phyloP scores from a whole-genome alignment of 148 eudicot species.

The Polygonum maritimum region DNA sequence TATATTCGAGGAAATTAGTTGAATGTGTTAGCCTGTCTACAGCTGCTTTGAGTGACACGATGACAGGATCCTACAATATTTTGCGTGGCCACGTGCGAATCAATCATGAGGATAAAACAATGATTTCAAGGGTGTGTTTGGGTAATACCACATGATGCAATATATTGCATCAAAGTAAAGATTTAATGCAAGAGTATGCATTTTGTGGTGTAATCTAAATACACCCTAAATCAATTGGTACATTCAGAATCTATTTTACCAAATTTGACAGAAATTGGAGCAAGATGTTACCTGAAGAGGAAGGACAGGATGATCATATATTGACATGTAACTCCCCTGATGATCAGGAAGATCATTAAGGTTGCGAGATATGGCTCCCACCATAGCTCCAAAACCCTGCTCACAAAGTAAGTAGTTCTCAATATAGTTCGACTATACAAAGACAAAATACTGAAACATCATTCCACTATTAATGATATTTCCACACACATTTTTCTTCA shows the following conservation, averaged over 20 bases:
- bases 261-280: not conserved
- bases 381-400: conserved; percentile 67
- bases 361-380: conserved; percentile 63
- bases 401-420: conserved; percentile 8
- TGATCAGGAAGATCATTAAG: conserved; percentile 51
- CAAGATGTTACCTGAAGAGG: conserved; percentile 30
- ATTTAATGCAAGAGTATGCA: no score
- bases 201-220: no score
- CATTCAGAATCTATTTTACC: not conserved
- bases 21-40: conserved; percentile 51
- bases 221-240: not conserved
- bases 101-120: not conserved
- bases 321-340: conserved; percentile 41
- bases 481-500: no score
- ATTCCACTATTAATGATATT: no score
- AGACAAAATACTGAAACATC: not conserved
- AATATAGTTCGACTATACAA: not conserved
- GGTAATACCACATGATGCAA: no score
- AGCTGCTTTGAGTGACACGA: conserved; percentile 43
- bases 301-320: conserved; percentile 53
- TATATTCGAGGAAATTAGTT: conserved; percentile 48
- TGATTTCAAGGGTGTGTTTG: no score
- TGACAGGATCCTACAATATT: conserved; percentile 46
- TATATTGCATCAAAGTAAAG: no score
- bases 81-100: not conserved